Base-by-base conservation (phyloP, 2,329 filamentous ascomycete species). In the Fusarium proliferatum region DNA sequence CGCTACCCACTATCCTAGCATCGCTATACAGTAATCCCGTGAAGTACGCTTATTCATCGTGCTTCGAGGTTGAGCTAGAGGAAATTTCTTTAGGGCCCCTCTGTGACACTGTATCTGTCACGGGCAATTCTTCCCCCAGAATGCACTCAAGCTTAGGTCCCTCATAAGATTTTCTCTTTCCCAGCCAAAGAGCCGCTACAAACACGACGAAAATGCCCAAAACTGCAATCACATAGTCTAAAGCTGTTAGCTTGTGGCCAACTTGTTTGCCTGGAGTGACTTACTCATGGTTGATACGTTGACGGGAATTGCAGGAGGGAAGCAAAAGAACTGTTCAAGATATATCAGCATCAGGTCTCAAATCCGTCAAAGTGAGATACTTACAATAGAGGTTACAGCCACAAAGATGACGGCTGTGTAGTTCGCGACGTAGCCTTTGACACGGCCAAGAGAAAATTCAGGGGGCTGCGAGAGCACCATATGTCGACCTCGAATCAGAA, bases 191-290 rank as follows among this genome's bases (percentile, higher is more conserved):
- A n/a, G 3, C 67, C 16, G 30, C 19, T 8, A 75, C 53, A 23
- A 75, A 75, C 7, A 75, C 19, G 2, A 74, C n/a, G 23, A 82
- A 82, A 10, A 83, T 83, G 10, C 67, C 67, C 79, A 81, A 39
- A 5, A 83, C 81, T 6, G 79, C 81, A 3, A 77, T 78, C 3
- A 83, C 81, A 52, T 83, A 83, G 59, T 83, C 81, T 82, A 23
- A 17, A 8, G 16, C 9, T 16, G 41, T 74, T 56, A 70, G 61
- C 9, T 28, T 12, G 6, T 28, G 12, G 15, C 43, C 4, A 13
- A 3, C 9, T 19, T 21, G 6, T 12, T 5, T 19, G 4, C 5
- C 3, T 23, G 9, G 1, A 12, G 4, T 15, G n/a, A 33, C 71
- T 39, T 56, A 77, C 75, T 77, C 75, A 77, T 76, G 3, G 71